A percentile compares a stretch with the other conserved stretches of the same genome.
phyloP scores from a whole-genome alignment of 768 basidiomycete species.

The Pleurotus eryngii region DNA sequence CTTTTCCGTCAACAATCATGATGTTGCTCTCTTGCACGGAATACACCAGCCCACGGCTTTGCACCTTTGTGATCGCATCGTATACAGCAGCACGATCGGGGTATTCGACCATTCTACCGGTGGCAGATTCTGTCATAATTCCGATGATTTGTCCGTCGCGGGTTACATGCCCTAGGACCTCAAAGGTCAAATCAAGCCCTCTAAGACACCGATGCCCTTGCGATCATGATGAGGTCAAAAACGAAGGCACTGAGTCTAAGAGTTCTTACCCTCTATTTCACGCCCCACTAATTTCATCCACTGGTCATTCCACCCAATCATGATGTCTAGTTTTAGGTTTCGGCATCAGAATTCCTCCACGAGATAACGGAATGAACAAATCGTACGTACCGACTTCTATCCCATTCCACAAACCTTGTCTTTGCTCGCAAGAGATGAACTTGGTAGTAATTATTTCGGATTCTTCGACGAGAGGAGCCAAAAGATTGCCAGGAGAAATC shows the following conservation, averaged over 20 bases:
- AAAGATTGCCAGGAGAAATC: slow-evolving; percentile 24
- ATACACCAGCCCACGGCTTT: slow-evolving; percentile 3
- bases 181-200: slow-evolving; percentile 11
- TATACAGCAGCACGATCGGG: slow-evolving; percentile 14
- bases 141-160: slow-evolving; percentile 17
- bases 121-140: slow-evolving; percentile 15
- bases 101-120: slow-evolving; percentile 12
- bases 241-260: neutral
- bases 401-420: slow-evolving; percentile 17
- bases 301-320: slow-evolving; percentile 14
- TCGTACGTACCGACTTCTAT: slow-evolving; percentile 9
- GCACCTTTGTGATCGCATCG: slow-evolving; percentile 12
- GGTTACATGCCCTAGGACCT: slow-evolving; percentile 16
- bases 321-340: slow-evolving; percentile 8
- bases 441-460: slow-evolving; percentile 32
- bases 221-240: neutral
- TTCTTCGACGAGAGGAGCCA: slow-evolving; percentile 33
- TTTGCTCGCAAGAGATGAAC: slow-evolving; percentile 17
- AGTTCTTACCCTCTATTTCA: slow-evolving; percentile 1
- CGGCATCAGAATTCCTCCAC: too few species aligned
- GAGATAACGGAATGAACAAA: too few species aligned
- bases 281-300: slow-evolving; percentile 1
- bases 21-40: slow-evolving; percentile 7
- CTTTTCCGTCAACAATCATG: slow-evolving; percentile 4
- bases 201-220: slow-evolving; percentile 6